Percentiles rank a stretch among this genome's conserved stretches.
Evolutionary conservation across 2,329 filamentous ascomycete genomes (phyloP).

Genomic region (Fusarium sp.): DNA sequence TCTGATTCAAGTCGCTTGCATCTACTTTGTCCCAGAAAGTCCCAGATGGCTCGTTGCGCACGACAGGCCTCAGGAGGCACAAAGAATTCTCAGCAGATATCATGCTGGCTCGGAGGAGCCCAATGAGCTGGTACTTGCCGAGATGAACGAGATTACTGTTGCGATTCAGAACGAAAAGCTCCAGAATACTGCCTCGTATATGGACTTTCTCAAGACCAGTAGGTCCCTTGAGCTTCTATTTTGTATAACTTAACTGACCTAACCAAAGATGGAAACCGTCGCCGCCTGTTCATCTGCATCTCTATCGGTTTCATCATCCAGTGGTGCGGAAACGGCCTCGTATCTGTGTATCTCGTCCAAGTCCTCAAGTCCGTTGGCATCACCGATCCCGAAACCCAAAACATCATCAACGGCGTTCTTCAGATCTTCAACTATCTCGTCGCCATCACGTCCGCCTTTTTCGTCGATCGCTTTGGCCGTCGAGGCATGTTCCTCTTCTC

Average conservation of each 20-base stretch:
- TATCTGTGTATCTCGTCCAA: constrained; percentile 52
- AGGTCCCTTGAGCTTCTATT: background rate
- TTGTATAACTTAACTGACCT: background rate
- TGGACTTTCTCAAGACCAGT: constrained; percentile 12
- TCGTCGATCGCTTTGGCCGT: constrained; percentile 31
- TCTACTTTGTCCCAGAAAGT: constrained; percentile 24
- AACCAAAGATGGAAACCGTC: constrained; percentile 44
- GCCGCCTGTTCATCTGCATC: constrained; percentile 33
- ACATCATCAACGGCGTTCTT: constrained; percentile 53
- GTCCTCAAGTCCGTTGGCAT: constrained; percentile 53
- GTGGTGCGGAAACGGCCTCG: constrained; percentile 43
- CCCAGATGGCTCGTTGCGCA: constrained; percentile 47
- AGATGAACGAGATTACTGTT: constrained; percentile 3
- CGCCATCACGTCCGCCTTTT: constrained; percentile 43
- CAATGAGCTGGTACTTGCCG: background rate
- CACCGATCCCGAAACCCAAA: constrained; percentile 51
- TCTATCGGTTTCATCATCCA: constrained; percentile 34
- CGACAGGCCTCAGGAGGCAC: constrained; percentile 50
- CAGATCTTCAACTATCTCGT: constrained; percentile 52
- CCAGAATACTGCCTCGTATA: background rate
- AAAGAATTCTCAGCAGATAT: constrained; percentile 42
- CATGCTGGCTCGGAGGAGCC: background rate
- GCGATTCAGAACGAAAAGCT: constrained; percentile 5
- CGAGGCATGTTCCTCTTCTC: constrained; percentile 9
- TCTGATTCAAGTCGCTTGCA: background rate